A percentile compares a stretch with the other conserved stretches of the same genome.
Conservation (phyloP, 768 basidiomycete genomes). For the Tricholoma matsutake region DNA sequence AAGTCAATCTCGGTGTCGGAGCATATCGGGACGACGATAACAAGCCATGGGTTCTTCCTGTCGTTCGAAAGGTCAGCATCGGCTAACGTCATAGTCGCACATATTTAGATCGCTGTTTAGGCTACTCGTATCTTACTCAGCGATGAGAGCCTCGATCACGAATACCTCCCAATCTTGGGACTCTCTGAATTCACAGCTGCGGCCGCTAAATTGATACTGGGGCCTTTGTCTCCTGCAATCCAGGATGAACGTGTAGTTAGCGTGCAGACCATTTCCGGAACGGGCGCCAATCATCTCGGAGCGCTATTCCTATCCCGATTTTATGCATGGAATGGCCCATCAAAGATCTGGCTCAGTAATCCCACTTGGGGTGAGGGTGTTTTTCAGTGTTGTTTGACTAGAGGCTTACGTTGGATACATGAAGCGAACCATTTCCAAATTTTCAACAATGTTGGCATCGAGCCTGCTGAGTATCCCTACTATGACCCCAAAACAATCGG, state of each 20-base stretch:
- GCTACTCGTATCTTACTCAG: slow-evolving; percentile 68
- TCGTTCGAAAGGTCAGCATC: slow-evolving; percentile 74
- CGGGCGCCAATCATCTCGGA: slow-evolving; percentile 92
- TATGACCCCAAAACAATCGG: slow-evolving; percentile 89
- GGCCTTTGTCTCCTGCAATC: slow-evolving; percentile 66
- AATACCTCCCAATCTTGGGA: slow-evolving; percentile 90
- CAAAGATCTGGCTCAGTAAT: slow-evolving; percentile 80
- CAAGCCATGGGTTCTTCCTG: slow-evolving; percentile 91
- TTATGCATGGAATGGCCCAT: slow-evolving; percentile 68
- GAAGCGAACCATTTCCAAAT: slow-evolving; percentile 90
- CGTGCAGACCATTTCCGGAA: slow-evolving; percentile 94
- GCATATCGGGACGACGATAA: slow-evolving; percentile 86
- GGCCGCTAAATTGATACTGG: slow-evolving; percentile 82
- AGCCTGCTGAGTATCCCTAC: slow-evolving; percentile 88
- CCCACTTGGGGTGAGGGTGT: slow-evolving; percentile 85
- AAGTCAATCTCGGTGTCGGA: slow-evolving; percentile 91
- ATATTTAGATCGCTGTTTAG: slow-evolving; percentile 32
- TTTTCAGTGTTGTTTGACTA: neutral
- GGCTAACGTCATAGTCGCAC: neutral
- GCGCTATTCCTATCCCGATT: slow-evolving; percentile 83
- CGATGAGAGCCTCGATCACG: slow-evolving; percentile 79
- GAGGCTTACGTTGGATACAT: neutral
- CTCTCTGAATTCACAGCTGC: slow-evolving; percentile 77
- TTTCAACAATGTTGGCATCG: slow-evolving; percentile 86
- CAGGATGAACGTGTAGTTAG: slow-evolving; percentile 68